Evolutionary conservation across 2,329 filamentous ascomycete genomes (phyloP), one percentile per base, ranked within the genome.

Genomic region (Podosphaera aphanis): DNA sequence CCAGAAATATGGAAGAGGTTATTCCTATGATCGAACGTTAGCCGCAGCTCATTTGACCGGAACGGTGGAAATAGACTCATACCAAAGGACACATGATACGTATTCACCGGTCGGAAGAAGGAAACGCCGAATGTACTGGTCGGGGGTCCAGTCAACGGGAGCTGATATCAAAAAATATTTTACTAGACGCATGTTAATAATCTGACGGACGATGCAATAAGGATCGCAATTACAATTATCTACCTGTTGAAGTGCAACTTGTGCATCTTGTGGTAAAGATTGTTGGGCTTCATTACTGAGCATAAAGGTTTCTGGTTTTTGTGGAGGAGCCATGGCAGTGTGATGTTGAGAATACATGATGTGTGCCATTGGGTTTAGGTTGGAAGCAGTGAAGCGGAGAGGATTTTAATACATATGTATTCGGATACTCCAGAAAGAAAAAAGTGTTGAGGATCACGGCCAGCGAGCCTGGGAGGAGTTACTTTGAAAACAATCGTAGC

Each of bases 151-250:
- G 66, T 98, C 90, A 54, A 95, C 90, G 33, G 90, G 90, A 36
- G 90, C 90, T 39, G 90, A 98, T 57, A 98, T 93, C 65, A 98
- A 81, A 65, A 98, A 98, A 66, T 95, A 98, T 74, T 98, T 98
- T 59, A 98, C 86, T 93, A 23, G 33, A 35, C 8, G 1, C 18
- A 7, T 40, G 47, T 58, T 48, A 56, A 53, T 33, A 43, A 43
- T 27, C 27, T 27, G 15, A 4, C 23, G 25, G 29, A 48, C 57
- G 16, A 11, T n/a, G n/a, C 29, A 20, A 10, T 15, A 23, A 18
- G 57, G 10, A 3, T 3, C 16, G 21, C 20, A 72, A 85, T 66
- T 71, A 93, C 86, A 68, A 64, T 95, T 95, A 64, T 98, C 90
- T 55, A 98, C 90, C 66, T 98, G 90, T 64, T 95, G 88, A 55